Percentiles rank a stretch among this genome's conserved stretches.
These are phyloP conservation scores for Tilletia horrida DNA, from an alignment of 1,284 basidiomycete genomes.

Conservation along the genomic window DNA sequence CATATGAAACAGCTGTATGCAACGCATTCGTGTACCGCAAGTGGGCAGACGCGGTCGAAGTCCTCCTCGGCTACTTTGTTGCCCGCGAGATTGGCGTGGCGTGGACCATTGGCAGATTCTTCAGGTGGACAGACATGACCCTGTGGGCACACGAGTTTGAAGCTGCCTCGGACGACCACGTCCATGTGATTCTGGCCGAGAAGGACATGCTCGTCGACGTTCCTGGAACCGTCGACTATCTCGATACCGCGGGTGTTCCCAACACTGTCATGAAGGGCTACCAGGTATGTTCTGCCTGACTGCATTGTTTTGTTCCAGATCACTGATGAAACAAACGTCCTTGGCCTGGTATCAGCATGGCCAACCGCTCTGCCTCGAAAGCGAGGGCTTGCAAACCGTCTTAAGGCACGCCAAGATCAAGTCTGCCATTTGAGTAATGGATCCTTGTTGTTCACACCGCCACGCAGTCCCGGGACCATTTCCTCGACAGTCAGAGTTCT, in stretches of 20 bases:
- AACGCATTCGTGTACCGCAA: constrained; percentile 25
- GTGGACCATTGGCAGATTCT: constrained; percentile 26
- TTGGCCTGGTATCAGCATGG: constrained; percentile 19
- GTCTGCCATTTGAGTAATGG: constrained; percentile 18
- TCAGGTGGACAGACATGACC: constrained; percentile 22
- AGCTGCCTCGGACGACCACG: constrained; percentile 5
- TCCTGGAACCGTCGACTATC: constrained; percentile 24
- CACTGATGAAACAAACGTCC: constrained; percentile 10
- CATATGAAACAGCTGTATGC: constrained; percentile 20
- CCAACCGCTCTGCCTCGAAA: constrained; percentile 23
- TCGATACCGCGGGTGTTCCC: constrained; percentile 24
- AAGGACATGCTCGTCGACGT: constrained; percentile 30
- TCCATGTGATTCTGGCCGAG: constrained; percentile 25
- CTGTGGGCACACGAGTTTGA: constrained; percentile 30
- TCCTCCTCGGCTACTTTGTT: constrained; percentile 34
- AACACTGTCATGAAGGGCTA: constrained; percentile 21
- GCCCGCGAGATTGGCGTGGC: constrained; percentile 29
- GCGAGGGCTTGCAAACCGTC: constrained; percentile 18
- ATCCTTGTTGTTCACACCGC: too few relatives aligned
- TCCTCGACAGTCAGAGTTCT: too few relatives aligned
- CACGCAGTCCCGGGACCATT: too few relatives aligned
- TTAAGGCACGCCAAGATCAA: constrained; percentile 21
- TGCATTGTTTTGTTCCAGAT: constrained; percentile 2
- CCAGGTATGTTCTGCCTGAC: constrained; percentile 21
- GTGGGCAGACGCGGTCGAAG: constrained; percentile 28